phyloP scores from a whole-genome alignment of 768 basidiomycete species.

The Lenzites betulinus region DNA sequence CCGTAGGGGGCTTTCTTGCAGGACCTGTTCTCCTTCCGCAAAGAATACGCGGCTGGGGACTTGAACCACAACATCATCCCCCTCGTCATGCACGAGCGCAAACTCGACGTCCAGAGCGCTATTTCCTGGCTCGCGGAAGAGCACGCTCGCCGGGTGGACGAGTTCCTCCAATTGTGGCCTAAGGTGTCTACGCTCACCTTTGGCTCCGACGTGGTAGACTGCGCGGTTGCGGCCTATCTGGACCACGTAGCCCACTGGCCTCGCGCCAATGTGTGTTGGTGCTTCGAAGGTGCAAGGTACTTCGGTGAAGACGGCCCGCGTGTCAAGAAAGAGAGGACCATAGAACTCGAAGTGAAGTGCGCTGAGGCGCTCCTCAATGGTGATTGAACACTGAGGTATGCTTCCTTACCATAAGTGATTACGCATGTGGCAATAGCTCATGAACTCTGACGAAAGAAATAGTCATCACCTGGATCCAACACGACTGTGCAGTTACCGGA shows the following conservation, averaged over 20 bases:
- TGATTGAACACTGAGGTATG: too few relatives aligned
- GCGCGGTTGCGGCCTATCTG: slow-evolving; percentile 29
- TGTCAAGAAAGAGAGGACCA: background rate
- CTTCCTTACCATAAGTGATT: too few relatives aligned
- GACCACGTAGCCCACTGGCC: slow-evolving; percentile 31
- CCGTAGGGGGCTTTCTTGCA: too few relatives aligned
- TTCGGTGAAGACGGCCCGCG: slow-evolving; percentile 25
- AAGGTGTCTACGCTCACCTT: slow-evolving; percentile 34
- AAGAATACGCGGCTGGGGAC: slow-evolving; percentile 32
- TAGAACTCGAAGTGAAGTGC: too few relatives aligned
- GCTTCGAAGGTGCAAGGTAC: slow-evolving; percentile 35
- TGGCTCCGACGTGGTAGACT: slow-evolving; percentile 30
- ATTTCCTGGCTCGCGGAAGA: slow-evolving; percentile 22
- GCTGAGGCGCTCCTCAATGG: too few relatives aligned
- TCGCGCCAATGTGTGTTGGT: slow-evolving; percentile 32
- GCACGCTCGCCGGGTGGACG: slow-evolving; percentile 15
- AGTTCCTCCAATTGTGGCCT: slow-evolving; percentile 27
- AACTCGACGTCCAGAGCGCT: slow-evolving; percentile 21
- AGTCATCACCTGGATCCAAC: too few relatives aligned
- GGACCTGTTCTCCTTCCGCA: slow-evolving; percentile 35
- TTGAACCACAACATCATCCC: slow-evolving; percentile 32
- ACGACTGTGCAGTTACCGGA: too few relatives aligned
- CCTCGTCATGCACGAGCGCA: slow-evolving; percentile 28
- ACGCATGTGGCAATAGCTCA: too few relatives aligned
- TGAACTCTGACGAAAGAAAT: too few relatives aligned